Evolutionary conservation across 805 yeast species (phyloP), one percentile per base, ranked within the genome.

Genomic region (Kazachstania martiniae): DNA sequence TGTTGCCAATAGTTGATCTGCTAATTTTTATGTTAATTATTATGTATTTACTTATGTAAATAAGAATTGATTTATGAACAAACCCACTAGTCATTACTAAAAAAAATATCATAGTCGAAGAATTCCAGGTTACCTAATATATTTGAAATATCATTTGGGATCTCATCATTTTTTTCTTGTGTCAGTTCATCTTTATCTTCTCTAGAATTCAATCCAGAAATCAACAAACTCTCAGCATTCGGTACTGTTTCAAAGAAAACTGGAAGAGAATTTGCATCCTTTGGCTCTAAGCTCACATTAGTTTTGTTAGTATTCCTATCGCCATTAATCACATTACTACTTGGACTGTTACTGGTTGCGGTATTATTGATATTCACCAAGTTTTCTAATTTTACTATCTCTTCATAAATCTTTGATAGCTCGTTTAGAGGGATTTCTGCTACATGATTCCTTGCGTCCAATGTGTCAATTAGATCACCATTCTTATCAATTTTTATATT

Each of bases 111-210:
- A 31, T 46, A 49, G 25, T 46, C 47, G 28, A 50, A 49, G 3
- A 50, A 27, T 25, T 49, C 57, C 9, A 50, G 36, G 3, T 49
- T 43, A 3, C 48, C 54, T 28, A 47, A 46, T 7, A 41, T 22
- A 5, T 41, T 51, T 3, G 53, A 41, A 13, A 34, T 26, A 16
- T 23, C 28, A 15, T 24, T 19, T 4, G 35, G 16, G 13, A 35
- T 16, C 18, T 35, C 32, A n/a, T 27, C 14, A 22, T 26, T 25
- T n/a, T n/a, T n/a, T n/a, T n/a, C n/a, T n/a, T n/a, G n/a, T n/a
- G n/a, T n/a, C n/a, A n/a, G n/a, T n/a, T n/a, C n/a, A n/a, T n/a
- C n/a, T n/a, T n/a, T n/a, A n/a, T n/a, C n/a, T n/a, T n/a, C n/a
- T n/a, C n/a, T n/a, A n/a, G n/a, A n/a, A n/a, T n/a, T n/a, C n/a